Evolutionary conservation across 192 early-diverging fungal species (phyloP).

Genomic region (Geosiphon pyriformis): DNA sequence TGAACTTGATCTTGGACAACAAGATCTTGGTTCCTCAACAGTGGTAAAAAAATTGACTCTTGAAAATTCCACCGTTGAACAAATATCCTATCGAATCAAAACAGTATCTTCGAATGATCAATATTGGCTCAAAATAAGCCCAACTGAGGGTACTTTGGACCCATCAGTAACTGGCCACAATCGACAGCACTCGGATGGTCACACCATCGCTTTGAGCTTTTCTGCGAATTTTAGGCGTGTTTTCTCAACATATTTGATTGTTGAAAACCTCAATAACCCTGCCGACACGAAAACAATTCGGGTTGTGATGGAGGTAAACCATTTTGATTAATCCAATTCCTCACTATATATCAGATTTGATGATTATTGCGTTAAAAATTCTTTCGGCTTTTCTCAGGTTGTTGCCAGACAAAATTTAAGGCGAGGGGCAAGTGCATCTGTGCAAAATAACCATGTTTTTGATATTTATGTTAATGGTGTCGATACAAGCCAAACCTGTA

Average conservation of each 20-base stretch:
- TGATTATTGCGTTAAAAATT: neutral
- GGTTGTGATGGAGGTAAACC: constrained; percentile 57
- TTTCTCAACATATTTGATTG: constrained; percentile 64
- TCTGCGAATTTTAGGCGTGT: constrained; percentile 52
- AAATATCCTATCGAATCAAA: constrained; percentile 57
- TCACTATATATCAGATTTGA: neutral
- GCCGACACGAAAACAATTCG: constrained; percentile 69
- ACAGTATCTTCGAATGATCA: constrained; percentile 51
- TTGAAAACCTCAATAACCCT: constrained; percentile 70
- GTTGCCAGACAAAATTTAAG: constrained; percentile 46
- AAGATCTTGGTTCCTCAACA: constrained; percentile 53
- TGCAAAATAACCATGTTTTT: constrained; percentile 57
- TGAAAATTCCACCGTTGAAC: constrained; percentile 49
- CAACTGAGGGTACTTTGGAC: constrained; percentile 69
- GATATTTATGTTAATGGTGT: constrained; percentile 68
- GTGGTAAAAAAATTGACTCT: constrained; percentile 59
- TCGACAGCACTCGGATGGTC: constrained; percentile 28
- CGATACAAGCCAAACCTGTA: constrained; percentile 44
- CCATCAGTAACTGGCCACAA: constrained; percentile 30
- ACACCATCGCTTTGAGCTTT: constrained; percentile 62
- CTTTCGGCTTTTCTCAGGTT: constrained; percentile 20
- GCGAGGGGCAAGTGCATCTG: constrained; percentile 30
- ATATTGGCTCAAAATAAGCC: constrained; percentile 61
- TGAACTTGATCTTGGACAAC: constrained; percentile 76
- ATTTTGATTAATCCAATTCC: neutral